phyloP scores from a whole-genome alignment of 768 basidiomycete genomes.

The Chalciporus chontae region DNA sequence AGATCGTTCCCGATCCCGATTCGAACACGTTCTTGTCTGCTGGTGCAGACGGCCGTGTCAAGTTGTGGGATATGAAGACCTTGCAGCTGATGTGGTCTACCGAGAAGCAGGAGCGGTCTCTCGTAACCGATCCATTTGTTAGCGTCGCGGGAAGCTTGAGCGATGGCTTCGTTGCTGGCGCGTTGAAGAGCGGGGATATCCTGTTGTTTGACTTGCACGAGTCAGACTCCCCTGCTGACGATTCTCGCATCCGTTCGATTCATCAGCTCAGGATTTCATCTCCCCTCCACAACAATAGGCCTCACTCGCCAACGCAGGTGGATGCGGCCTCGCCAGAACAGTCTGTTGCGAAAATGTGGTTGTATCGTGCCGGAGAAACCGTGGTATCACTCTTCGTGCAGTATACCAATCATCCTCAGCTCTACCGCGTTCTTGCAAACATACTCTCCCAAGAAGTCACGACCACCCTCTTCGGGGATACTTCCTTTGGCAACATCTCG shows the following conservation, averaged over 20 bases:
- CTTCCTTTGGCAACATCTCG: conserved; percentile 49
- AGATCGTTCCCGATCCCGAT: conserved; percentile 49
- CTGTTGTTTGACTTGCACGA: conserved; percentile 50
- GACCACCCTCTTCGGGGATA: conserved; percentile 47
- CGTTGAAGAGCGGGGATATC: conserved; percentile 54
- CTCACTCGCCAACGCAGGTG: neutral
- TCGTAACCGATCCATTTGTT: conserved; percentile 47
- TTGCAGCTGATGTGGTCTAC: conserved; percentile 66
- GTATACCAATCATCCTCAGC: conserved; percentile 45
- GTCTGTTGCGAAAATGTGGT: conserved; percentile 16
- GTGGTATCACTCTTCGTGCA: conserved; percentile 41
- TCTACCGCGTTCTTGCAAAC: conserved; percentile 50
- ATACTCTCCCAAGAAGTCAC: conserved; percentile 26
- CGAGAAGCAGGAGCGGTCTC: conserved; percentile 29
- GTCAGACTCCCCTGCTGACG: conserved; percentile 14
- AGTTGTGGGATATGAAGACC: conserved; percentile 65
- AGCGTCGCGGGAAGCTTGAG: conserved; percentile 44
- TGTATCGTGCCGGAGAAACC: conserved; percentile 8
- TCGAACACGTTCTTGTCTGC: conserved; percentile 45
- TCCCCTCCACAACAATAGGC: conserved; percentile 24
- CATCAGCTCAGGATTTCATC: conserved; percentile 36
- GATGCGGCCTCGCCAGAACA: neutral
- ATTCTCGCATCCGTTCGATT: conserved; percentile 9
- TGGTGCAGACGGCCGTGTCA: conserved; percentile 62
- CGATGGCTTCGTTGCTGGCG: conserved; percentile 48